phyloP scores from a whole-genome alignment of 306 rosid genomes.

The Cucurbita argyrosperma region DNA sequence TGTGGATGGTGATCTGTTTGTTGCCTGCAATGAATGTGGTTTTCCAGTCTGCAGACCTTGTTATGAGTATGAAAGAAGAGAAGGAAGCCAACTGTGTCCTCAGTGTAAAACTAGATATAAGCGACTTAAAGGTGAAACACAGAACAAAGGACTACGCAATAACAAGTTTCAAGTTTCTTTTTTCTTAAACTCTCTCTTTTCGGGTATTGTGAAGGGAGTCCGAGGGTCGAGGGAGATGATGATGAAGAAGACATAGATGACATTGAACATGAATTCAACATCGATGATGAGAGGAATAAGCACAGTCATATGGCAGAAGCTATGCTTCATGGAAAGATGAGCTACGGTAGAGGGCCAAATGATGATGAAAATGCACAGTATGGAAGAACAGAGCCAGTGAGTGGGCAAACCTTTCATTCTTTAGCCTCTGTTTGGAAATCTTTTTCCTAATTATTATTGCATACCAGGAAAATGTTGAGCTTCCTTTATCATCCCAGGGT shows the following conservation, averaged over 20 bases:
- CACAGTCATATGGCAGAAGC: slow-evolving; percentile 55
- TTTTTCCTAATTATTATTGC: background rate
- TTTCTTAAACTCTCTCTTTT: background rate
- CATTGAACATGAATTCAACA: slow-evolving; percentile 81
- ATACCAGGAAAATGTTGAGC: slow-evolving; percentile 53
- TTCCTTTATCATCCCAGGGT: slow-evolving; percentile 28
- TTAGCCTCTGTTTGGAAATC: background rate
- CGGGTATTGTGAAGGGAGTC: slow-evolving; percentile 46
- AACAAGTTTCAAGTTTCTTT: background rate
- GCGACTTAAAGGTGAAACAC: slow-evolving; percentile 65
- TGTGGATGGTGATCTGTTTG: slow-evolving; percentile 86
- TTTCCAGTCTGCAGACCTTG: slow-evolving; percentile 91
- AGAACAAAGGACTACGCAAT: background rate
- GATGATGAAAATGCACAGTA: slow-evolving; percentile 38
- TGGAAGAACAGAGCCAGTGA: slow-evolving; percentile 25
- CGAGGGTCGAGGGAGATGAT: slow-evolving; percentile 87
- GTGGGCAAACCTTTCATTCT: background rate
- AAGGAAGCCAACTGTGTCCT: slow-evolving; percentile 84
- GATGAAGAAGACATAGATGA: slow-evolving; percentile 93
- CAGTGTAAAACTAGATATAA: slow-evolving; percentile 89
- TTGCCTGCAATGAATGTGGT: slow-evolving; percentile 95
- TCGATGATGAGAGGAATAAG: slow-evolving; percentile 38
- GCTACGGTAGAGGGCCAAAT: slow-evolving; percentile 47
- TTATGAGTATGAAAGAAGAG: slow-evolving; percentile 87
- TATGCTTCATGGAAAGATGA: slow-evolving; percentile 77